These are phyloP conservation scores for Karstenula rhodostoma DNA, from an alignment of 2,329 filamentous ascomycete species.

Conservation along the genomic window DNA sequence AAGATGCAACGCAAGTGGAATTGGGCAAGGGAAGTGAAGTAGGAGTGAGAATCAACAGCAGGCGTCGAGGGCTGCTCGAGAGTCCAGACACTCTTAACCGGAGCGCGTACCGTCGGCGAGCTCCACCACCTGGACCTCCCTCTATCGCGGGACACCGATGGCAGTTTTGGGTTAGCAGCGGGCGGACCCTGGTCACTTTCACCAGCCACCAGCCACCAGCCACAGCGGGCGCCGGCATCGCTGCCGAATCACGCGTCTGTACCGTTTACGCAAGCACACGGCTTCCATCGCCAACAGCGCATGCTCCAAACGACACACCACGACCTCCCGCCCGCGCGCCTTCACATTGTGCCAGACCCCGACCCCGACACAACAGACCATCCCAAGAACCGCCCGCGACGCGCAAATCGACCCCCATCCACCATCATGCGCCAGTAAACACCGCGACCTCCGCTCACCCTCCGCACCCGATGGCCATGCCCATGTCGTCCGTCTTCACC, in stretches of 20 bases:
- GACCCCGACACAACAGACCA: neutral
- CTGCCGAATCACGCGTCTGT: slow-evolving; percentile 5
- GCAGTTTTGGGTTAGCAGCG: slow-evolving; percentile 29
- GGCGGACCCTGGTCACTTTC: slow-evolving; percentile 15
- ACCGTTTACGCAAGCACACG: slow-evolving; percentile 7
- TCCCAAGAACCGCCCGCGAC: neutral
- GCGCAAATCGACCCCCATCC: slow-evolving; percentile 3
- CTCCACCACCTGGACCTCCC: slow-evolving; percentile 30
- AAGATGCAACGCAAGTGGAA: slow-evolving; percentile 20
- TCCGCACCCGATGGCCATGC: slow-evolving; percentile 31
- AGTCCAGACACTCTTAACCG: slow-evolving; percentile 41
- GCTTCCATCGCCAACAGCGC: neutral
- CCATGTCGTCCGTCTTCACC: slow-evolving; percentile 39
- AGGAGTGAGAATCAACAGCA: slow-evolving; percentile 21
- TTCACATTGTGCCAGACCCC: neutral
- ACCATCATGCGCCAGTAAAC: slow-evolving; percentile 32
- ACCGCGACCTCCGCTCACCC: slow-evolving; percentile 18
- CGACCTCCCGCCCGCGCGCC: neutral
- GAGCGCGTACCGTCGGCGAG: slow-evolving; percentile 37
- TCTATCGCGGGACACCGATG: slow-evolving; percentile 29
- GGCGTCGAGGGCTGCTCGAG: slow-evolving; percentile 22
- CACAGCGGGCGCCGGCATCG: slow-evolving; percentile 11
- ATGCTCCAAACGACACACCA: neutral
- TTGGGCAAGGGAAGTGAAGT: slow-evolving; percentile 27
- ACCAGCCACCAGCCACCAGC: slow-evolving; percentile 20